Conservation (phyloP, 495 filamentous ascomycete species). For the Evernia prunastri region DNA sequence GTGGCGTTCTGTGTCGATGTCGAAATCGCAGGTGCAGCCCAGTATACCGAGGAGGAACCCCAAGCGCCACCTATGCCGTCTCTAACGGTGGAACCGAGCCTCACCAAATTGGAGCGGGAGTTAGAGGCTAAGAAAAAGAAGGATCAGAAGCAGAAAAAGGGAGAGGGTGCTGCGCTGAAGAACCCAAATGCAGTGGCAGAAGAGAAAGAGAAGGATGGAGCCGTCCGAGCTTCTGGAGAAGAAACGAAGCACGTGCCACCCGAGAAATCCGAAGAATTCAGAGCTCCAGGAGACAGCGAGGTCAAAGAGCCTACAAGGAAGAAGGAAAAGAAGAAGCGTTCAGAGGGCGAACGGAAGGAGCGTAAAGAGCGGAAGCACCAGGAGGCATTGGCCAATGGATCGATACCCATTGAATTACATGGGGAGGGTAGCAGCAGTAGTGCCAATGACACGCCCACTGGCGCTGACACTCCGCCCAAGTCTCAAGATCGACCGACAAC, state of each 20-base stretch:
- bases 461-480: slow-evolving; percentile 36
- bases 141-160: slow-evolving; percentile 58
- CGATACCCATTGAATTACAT: slow-evolving; percentile 69
- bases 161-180: slow-evolving; percentile 63
- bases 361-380: slow-evolving; percentile 74
- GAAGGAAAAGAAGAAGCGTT: slow-evolving; percentile 87
- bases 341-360: slow-evolving; percentile 79
- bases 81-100: slow-evolving; percentile 31
- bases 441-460: slow-evolving; percentile 38
- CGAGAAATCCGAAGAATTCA: slow-evolving; percentile 8
- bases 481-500: slow-evolving; percentile 71
- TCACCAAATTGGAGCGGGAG: slow-evolving; percentile 25
- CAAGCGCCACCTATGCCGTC: slow-evolving; percentile 28
- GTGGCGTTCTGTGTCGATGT: slow-evolving; percentile 97
- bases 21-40: slow-evolving; percentile 74
- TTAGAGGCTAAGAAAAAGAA: slow-evolving; percentile 34
- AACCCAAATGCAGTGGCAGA: slow-evolving; percentile 47
- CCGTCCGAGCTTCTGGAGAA: slow-evolving; percentile 42
- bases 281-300: slow-evolving; percentile 34
- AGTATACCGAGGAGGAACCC: slow-evolving; percentile 33
- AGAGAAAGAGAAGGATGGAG: slow-evolving; percentile 51
- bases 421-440: slow-evolving; percentile 48
- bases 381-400: slow-evolving; percentile 74
- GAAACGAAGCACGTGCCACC: slow-evolving; percentile 7
- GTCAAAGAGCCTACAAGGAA: slow-evolving; percentile 55